Evolutionary conservation across 352 stramenopile species (phyloP).

Genomic region (Aphanomyces euteiches): DNA sequence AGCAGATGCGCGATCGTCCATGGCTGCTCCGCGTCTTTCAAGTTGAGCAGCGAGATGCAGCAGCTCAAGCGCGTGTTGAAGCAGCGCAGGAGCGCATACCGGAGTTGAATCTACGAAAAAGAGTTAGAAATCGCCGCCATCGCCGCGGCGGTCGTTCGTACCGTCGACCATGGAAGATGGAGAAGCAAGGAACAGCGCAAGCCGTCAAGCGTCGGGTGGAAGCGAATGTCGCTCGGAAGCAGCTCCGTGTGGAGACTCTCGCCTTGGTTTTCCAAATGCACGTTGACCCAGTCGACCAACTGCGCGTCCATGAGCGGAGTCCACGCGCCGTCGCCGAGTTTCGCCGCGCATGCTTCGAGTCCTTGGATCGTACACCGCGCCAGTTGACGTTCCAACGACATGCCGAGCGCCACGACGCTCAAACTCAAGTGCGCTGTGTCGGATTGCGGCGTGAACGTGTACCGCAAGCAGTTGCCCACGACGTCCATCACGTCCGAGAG

Average conservation of each 20-base stretch:
- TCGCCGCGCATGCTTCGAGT: conserved; percentile 41
- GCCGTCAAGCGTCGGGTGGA: conserved; percentile 64
- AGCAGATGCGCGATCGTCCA: conserved; percentile 75
- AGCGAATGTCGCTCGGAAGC: conserved; percentile 61
- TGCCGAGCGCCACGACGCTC: conserved; percentile 52
- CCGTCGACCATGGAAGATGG: conserved; percentile 42
- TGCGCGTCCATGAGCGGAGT: conserved; percentile 72
- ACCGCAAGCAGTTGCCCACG: conserved; percentile 59
- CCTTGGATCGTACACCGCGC: conserved; percentile 41
- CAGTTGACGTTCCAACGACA: conserved; percentile 64
- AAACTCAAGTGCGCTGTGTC: conserved; percentile 41
- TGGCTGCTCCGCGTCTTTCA: conserved; percentile 61
- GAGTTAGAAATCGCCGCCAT: not conserved
- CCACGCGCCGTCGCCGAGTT: conserved; percentile 42
- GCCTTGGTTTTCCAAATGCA: conserved; percentile 47
- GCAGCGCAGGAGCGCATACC: conserved; percentile 79
- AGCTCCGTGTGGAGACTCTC: conserved; percentile 42
- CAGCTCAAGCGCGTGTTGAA: conserved; percentile 69
- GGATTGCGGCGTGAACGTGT: conserved; percentile 40
- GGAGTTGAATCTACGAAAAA: conserved; percentile 48
- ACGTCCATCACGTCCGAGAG: conserved; percentile 41
- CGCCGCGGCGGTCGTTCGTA: not conserved
- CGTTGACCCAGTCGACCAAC: conserved; percentile 86
- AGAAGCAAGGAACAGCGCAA: conserved; percentile 70
- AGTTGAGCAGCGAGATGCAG: conserved; percentile 65